Evolutionary conservation across 1,284 basidiomycete species (phyloP), one percentile per base, ranked within the genome.

Genomic region (Grifola frondosa): DNA sequence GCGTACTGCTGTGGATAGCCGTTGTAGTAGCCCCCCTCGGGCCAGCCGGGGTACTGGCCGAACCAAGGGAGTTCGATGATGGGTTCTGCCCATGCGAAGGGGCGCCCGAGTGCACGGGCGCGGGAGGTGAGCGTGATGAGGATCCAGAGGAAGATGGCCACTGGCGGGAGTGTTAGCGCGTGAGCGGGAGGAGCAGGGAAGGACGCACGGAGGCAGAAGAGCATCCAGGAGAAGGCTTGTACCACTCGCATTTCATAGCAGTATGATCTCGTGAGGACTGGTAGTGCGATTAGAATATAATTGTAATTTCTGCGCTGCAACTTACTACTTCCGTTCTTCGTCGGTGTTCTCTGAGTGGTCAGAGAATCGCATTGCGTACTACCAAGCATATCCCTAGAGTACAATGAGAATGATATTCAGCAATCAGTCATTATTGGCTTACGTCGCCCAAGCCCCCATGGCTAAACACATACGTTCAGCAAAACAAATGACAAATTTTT

Each of bases 191-290:
- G 24, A 33, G 44, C 26, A 52, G 48, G 26, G 40, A 30, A 40
- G 16, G 31, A 74, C 81, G 36, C 56, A 71, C 80, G 78, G 35
- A 81, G 57, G 41, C 70, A 69, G 56, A 89, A 89, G 41, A 78
- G 67, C 58, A 78, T 71, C 87, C 88, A 90, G 1, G 87, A 88
- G 60, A 89, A 80, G 1, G 83, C 85, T 53, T 88, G 77, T 28
- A 87, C 73, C 41, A 81, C 79, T 61, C 84, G 87, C 80, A 88
- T 85, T 57, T 88, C 77, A 60, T 86, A 84, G 61, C 87, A 90
- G 50, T 76, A 88, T 17, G 66, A 60, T 52, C 68, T 68, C 3
- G 65, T 64, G 37, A 74, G 75, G 47, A 80, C 87, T 90, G 41
- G n/a, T 37, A 38, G 37, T 38, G 26, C 56, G 32, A 35, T 32